Base-by-base conservation (phyloP, 805 yeast genomes). In the Wickerhamiella dianesei region DNA sequence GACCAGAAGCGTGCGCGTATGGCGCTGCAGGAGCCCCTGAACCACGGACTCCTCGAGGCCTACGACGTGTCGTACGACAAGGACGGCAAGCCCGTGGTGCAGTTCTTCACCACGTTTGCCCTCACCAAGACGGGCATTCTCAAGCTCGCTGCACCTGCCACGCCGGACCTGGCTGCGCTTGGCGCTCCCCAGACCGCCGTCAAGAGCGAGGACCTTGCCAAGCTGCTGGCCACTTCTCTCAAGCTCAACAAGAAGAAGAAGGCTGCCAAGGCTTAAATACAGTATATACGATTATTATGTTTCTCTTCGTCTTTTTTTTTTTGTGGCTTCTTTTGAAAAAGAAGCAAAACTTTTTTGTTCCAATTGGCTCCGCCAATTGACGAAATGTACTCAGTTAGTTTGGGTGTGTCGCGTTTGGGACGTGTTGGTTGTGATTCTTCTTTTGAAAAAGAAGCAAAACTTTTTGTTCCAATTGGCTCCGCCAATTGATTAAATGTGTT, bases 81-180 rank as follows among this genome's bases (percentile, higher is more conserved):
- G 67, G 77, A 77, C 53, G 80, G 77, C 50, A 79, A 76, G 62
- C 66, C 59, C 49, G 73, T 82, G 55, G 84, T 82, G 29, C 86
- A 82, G 68, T 77, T 68, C 62, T 81, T 77, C 68, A 75, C 85
- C 55, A 82, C 89, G 43, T 74, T 82, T 58, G 87, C 82, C 35
- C 63, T 82, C 57, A 81, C 87, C 61, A 77, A 77, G 66, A 76
- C 76, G 56, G 89, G 89, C 44, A 67, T 77, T 56, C 75, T 79
- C 55, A 78, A 75, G 66, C 71, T 77, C 57, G 74, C 87, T 43
- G 60, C 72, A 17, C 75, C 84, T 17, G 59, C 62, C n/a, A 54
- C 57, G 37, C 69, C 68, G 32, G 62, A 70, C 47, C 74, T 80
- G 52, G 69, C 74, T 50, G 62, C 68, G 48, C 69, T 79, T 64